These are phyloP conservation scores for Exophiala sp. DNA, from an alignment of 2,329 filamentous ascomycete species.

Conservation along the genomic window DNA sequence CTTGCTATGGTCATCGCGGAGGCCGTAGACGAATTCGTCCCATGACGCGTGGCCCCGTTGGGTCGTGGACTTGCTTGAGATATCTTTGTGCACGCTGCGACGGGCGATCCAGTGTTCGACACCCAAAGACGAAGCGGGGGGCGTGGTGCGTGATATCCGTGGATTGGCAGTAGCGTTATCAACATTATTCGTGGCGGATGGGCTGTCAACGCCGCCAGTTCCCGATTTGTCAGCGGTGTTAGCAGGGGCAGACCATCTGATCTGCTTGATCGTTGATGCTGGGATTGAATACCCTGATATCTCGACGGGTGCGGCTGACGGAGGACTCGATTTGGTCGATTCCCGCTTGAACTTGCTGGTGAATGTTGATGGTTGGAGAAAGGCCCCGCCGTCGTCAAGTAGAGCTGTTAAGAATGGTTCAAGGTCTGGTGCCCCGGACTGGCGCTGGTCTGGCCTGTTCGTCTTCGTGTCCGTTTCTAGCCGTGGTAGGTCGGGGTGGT, in stretches of 20 bases:
- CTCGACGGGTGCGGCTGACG: constrained; percentile 25
- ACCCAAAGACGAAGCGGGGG: constrained; percentile 8
- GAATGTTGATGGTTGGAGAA: constrained; percentile 22
- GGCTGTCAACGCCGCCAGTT: too few relatives aligned
- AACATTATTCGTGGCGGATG: too few relatives aligned
- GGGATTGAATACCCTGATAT: constrained; percentile 18
- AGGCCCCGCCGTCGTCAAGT: constrained; percentile 25
- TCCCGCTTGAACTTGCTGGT: constrained; percentile 20
- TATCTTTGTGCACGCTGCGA: constrained; percentile 34
- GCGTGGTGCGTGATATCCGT: constrained; percentile 14
- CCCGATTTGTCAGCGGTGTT: not conserved
- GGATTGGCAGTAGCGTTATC: not conserved
- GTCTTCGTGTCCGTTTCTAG: not conserved
- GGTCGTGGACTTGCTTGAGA: constrained; percentile 23
- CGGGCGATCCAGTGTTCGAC: constrained; percentile 40
- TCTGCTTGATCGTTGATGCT: constrained; percentile 12
- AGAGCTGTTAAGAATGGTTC: constrained; percentile 21
- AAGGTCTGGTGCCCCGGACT: constrained; percentile 13
- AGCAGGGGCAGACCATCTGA: constrained; percentile 13
- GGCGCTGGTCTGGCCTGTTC: not conserved
- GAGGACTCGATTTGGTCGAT: constrained; percentile 22
- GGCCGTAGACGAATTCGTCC: constrained; percentile 36
- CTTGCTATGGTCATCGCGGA: constrained; percentile 37
- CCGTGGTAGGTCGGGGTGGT: constrained; percentile 19
- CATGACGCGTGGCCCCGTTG: constrained; percentile 35